Evolutionary conservation across 768 basidiomycete species (phyloP), one percentile per base, ranked within the genome.

Genomic region (Lyophyllum decastes): DNA sequence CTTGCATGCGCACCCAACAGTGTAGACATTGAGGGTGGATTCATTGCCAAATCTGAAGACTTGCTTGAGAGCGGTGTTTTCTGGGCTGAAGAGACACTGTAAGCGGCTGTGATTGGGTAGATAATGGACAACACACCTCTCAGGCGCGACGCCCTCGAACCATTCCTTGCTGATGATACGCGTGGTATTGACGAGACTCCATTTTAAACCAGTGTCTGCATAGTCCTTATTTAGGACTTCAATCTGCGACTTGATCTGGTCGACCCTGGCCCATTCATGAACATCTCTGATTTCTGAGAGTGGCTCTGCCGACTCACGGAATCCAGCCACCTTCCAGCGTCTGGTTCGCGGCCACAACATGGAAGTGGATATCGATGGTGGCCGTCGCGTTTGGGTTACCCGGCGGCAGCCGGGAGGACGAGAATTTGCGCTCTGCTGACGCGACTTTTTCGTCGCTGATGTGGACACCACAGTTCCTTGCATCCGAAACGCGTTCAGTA

Each of bases 101-200:
- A 11, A 51, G 34, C 12, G 27, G 43, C 46, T n/a, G 25, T 24
- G 49, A 22, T 25, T n/a, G 22, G 50, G 38, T 48, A 55, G 34
- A 58, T 27, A 30, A 55, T 14, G 51, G 22, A 51, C 5, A 21
- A 62, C 66, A 33, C 24, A 70, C 69, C 61, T 62, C 9, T 70
- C 68, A 8, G 78, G 78, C 0, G 72, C 76, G 35, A 76, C 76
- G 38, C 68, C 65, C 62, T 72, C 68, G 69, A 82, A 84, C 83
- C 82, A 83, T 49, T 78, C 71, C 45, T 68, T 52, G 64, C 77
- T 82, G 53, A 73, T 57, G 21, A 78, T 79, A 52, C 78, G 74
- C 38, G 73, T 74, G 22, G 75, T 77, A 52, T 71, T 71, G 40
- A 71, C 76, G 19, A 81, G 73, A 22, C 64, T 71, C 67, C 73